Percentiles rank a stretch among this genome's conserved stretches.
These are phyloP conservation scores for Hibiscus syriacus DNA, from an alignment of 345 rosid species.

Conservation along the genomic window DNA sequence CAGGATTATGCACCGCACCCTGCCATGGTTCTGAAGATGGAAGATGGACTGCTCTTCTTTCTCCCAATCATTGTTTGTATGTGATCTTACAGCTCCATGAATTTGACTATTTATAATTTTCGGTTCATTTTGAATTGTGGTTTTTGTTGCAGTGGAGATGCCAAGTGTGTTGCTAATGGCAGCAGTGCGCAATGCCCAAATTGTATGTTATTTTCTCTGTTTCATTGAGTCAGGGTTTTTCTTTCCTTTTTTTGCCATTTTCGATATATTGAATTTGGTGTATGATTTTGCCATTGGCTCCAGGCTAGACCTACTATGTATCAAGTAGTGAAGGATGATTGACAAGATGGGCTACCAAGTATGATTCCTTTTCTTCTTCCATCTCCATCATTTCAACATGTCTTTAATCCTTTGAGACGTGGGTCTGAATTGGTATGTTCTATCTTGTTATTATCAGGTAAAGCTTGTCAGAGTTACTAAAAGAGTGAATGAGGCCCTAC, in stretches of 20 bases:
- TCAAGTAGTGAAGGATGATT: constrained; percentile 89
- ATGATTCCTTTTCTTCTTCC: constrained; percentile 14
- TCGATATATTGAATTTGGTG: not conserved
- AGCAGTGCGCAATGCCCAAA: constrained; percentile 79
- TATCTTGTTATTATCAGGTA: constrained; percentile 41
- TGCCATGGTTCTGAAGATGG: constrained; percentile 95
- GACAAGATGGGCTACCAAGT: constrained; percentile 88
- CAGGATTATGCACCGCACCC: constrained; percentile 88
- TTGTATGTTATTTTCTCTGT: constrained; percentile 38
- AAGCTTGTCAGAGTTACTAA: constrained; percentile 86
- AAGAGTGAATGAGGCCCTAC: constrained; percentile 88
- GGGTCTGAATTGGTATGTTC: not conserved
- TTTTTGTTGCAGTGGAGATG: constrained; percentile 86
- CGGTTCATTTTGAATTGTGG: not conserved
- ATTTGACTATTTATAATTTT: not conserved
- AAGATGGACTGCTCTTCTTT: constrained; percentile 92
- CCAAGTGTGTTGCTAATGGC: constrained; percentile 95
- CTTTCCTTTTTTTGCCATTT: not conserved
- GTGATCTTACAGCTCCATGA: constrained; percentile 21
- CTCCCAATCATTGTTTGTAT: constrained; percentile 88
- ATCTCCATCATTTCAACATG: not conserved
- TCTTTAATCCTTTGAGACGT: not conserved
- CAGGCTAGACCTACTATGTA: constrained; percentile 93
- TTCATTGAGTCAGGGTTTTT: constrained; percentile 1
- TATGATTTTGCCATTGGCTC: constrained; percentile 14